Base-by-base conservation (phyloP, 345 rosid genomes). In the Salix udensis region DNA sequence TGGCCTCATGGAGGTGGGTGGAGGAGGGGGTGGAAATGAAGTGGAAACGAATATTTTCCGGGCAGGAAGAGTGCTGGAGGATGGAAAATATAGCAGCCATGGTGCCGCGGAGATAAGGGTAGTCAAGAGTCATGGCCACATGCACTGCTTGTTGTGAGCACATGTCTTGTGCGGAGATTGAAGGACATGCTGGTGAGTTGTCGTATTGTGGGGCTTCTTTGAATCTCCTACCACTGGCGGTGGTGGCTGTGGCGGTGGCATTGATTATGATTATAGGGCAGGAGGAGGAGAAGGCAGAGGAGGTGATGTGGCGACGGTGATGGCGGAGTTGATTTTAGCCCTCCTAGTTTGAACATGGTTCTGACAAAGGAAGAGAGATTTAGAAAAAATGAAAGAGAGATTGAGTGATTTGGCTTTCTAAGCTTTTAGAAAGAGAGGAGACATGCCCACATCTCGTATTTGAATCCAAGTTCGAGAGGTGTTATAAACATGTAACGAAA, bases 21-120 rank as follows among this genome's bases (percentile, higher is more conserved):
- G 85, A 75, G 13, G 82, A 71, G 0, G 79, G 69, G 23, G 84
- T 65, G 74, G 74, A 67, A 34, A 85, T 62, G 82, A 85, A 85
- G 72, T 82, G 88, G 80, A 85, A 80, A 5, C 74, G 78, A 68
- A 80, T 68, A 77, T 83, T 78, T 65, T 85, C 84, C 12, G 86
- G 88, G 78, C 88, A 85, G 30, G 86, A 80, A 12, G 86, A 75
- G 82, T 85, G 88, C 50, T 85, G 88, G 52, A 85, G 78, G 74
- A 80, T 74, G 37, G 84, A 81, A 11, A 73, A 64, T 37, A 81
- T 77, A 1, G 84, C 78, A 18, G 84, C 84, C 82, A 83, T 82
- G 50, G 84, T 74, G 52, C 88, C 88, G 5, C 88, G 86, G 72
- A 85, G 80, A 77, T 85, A 85, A 18, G 74, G 60, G 10, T 44